Conservation (phyloP, 371 early-diverging fungal species). For the Funneliformis caledonium region DNA sequence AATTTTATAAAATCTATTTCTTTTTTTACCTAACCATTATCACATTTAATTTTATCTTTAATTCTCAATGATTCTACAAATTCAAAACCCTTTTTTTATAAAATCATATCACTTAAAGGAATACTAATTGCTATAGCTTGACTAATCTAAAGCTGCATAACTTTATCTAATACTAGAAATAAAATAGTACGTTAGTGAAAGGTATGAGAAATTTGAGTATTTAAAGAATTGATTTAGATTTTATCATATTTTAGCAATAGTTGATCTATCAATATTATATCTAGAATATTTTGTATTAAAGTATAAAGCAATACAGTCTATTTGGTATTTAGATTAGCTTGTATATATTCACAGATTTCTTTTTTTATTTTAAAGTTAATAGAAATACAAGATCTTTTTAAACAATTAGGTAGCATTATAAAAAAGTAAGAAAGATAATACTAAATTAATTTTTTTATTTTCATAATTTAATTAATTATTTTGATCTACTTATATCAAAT, state of each 20-base stretch:
- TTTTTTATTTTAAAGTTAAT: too few relatives aligned
- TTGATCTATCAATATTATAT: background rate
- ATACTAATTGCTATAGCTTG: background rate
- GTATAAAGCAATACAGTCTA: too few relatives aligned
- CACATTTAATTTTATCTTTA: background rate
- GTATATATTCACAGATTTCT: too few relatives aligned
- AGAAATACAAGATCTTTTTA: too few relatives aligned
- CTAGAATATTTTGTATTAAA: too few relatives aligned
- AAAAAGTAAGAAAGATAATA: too few relatives aligned
- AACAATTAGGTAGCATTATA: too few relatives aligned
- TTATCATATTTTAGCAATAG: constrained; percentile 14
- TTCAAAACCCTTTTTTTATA: constrained; percentile 2
- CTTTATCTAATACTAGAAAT: background rate
- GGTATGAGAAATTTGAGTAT: accelerated
- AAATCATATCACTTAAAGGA: constrained; percentile 1
- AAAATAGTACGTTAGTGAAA: background rate
- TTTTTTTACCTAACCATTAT: background rate
- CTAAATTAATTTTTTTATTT: too few relatives aligned
- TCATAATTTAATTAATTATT: too few relatives aligned
- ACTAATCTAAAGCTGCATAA: background rate
- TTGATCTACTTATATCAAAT: too few relatives aligned
- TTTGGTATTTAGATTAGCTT: too few relatives aligned
- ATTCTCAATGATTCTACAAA: background rate
- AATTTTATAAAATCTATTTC: constrained; percentile 15
- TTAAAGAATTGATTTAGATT: background rate